Base-by-base conservation (phyloP, 257 asterid species). In the Cruciata laevipes region DNA sequence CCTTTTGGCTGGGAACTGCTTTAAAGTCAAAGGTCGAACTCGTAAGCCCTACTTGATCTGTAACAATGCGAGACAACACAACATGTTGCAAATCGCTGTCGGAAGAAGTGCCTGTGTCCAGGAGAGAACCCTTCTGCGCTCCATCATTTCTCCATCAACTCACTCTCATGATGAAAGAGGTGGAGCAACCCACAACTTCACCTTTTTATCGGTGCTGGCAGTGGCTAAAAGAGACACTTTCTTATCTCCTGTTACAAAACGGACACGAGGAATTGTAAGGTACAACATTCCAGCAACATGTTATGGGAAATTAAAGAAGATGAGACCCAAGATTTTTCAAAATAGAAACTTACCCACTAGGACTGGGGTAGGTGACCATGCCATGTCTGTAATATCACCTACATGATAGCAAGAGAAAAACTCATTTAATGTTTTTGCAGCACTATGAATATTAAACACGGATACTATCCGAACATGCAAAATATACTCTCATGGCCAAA, bases 161-260 rank as follows among this genome's bases (percentile, higher is more conserved):
- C 24, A 47, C 16, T n/a, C 30, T 66, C 67, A 61, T 9, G 88
- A 66, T 37, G 73, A 49, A 37, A 66, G 66, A 8, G 72, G 66
- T 59, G 98, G 98, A 57, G 96, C 85, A 30, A 87, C 86, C 99
- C 99, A 93, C 59, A 90, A 79, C 86, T 93, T 93, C 72, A 90
- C 96, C 73, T 93, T 93, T 91, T 88, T 93, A 85, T 90, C 97
- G 1, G 61, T 70, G 80, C 99, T 84, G 77, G 97, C 71, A 7
- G 99, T 90, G 53, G 95, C 96, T 69, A 93, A 79, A 40, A 84
- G 75, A 58, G 68, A 16, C 42, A 77, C 35, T 63, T 63, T 74
- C 69, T 86, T 84, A 42, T 78, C 86, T 70, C 91, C 98, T 89
- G 86, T 70, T 74, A 40, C 69, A 58, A 25, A 24, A 18, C 60